A percentile compares a stretch with the other conserved stretches of the same genome.
phyloP scores from a whole-genome alignment of 2,329 filamentous ascomycete species.

The Trichoderma lentiforme region DNA sequence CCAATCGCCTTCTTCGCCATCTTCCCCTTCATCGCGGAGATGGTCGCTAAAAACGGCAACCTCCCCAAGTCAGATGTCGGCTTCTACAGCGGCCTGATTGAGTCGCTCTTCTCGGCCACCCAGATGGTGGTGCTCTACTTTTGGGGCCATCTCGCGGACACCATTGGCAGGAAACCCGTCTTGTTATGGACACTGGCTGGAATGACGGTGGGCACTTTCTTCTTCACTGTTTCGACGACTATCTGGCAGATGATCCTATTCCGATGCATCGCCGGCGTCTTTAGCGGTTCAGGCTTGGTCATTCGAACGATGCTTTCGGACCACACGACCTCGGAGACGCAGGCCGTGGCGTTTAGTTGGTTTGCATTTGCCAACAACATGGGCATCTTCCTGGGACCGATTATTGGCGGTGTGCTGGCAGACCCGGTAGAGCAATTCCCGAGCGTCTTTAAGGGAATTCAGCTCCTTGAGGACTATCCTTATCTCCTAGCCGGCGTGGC shows the following conservation, averaged over 20 bases:
- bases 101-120: slow-evolving; percentile 68
- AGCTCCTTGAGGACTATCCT: slow-evolving; percentile 49
- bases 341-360: slow-evolving; percentile 70
- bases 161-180: slow-evolving; percentile 68
- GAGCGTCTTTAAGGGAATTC: slow-evolving; percentile 43
- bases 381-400: slow-evolving; percentile 69
- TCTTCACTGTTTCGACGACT: slow-evolving; percentile 65
- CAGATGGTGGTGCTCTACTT: slow-evolving; percentile 75
- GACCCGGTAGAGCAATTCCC: slow-evolving; percentile 65
- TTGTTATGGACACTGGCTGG: slow-evolving; percentile 65
- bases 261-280: slow-evolving; percentile 68
- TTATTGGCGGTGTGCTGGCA: slow-evolving; percentile 66
- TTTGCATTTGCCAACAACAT: slow-evolving; percentile 74
- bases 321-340: slow-evolving; percentile 64
- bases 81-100: slow-evolving; percentile 75
- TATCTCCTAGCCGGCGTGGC: slow-evolving; percentile 56
- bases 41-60: slow-evolving; percentile 63
- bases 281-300: slow-evolving; percentile 70
- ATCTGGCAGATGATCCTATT: slow-evolving; percentile 74
- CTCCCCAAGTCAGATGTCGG: slow-evolving; percentile 66
- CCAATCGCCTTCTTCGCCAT: slow-evolving; percentile 82
- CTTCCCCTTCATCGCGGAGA: slow-evolving; percentile 75
- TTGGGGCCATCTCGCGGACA: slow-evolving; percentile 64
- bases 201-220: slow-evolving; percentile 54
- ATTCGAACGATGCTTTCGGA: slow-evolving; percentile 76